Base-by-base conservation (phyloP, 805 yeast genomes). In the Candida adriatica region DNA sequence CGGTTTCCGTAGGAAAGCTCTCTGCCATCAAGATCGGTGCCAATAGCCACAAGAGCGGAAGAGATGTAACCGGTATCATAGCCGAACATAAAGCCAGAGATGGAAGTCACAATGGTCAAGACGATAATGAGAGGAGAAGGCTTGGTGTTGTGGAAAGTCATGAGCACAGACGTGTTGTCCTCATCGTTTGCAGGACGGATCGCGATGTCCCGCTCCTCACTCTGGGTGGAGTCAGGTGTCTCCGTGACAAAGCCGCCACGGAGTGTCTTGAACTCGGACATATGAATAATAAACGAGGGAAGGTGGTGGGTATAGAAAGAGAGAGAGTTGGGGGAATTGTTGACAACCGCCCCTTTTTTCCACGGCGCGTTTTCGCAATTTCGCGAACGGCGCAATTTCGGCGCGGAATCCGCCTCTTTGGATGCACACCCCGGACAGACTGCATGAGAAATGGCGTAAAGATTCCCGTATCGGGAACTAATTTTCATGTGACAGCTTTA, bases 51-150 rank as follows among this genome's bases (percentile, higher is more conserved):
- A 48, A 90, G 66, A 0, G 96, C 96, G 13, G 94, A 79, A 4
- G 97, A 90, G 25, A 90, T 88, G 59, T 90, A 90, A 45, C 97
- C 97, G 1, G 97, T 90, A 57, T 90, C 98, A 53, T 90, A 90
- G 45, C 98, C 98, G 59, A 90, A 90, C 86, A 90, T 75, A 59
- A 88, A 86, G 2, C 97, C 97, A 0, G 96, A 87, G 41, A 90
- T 79, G 6, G 96, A 87, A 0, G 96, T 75, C 17, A 78, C 76
- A 30, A 78, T 64, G 1, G 95, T 83, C 31, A 87, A 58, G 17
- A 72, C 58, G 16, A 86, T 61, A 30, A 87, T 85, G 48, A 83
- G 59, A 6, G 65, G 58, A 8, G 92, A 68, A 4, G 84, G 78
- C 35, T 59, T 67, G 9, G 70, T 66, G 46, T 67, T 66, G 33